A percentile compares a stretch with the other conserved stretches of the same genome.
Conservation (phyloP, 2,329 filamentous ascomycete genomes). For the Fusarium sublunatum region DNA sequence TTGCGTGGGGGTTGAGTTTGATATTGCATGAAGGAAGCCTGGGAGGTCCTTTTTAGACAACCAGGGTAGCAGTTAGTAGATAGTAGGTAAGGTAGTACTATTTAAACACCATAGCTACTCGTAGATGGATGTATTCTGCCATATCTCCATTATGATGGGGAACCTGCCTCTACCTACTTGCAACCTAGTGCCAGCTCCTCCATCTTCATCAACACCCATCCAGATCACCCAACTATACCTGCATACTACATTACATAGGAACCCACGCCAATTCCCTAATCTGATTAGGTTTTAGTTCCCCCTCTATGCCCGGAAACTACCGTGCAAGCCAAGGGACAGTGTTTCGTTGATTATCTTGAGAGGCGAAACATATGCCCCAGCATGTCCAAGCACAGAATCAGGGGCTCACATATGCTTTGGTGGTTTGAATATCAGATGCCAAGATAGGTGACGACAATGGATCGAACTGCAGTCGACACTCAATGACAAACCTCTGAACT, state of each 20-base stretch:
- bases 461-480: slow-evolving; percentile 1
- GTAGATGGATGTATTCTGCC: slow-evolving; percentile 12
- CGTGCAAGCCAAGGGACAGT: background rate
- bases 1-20: slow-evolving; percentile 21
- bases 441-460: slow-evolving; percentile 20
- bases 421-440: slow-evolving; percentile 21
- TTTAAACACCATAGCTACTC: slow-evolving; percentile 4
- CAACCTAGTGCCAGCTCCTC: slow-evolving; percentile 23
- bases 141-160: slow-evolving; percentile 8
- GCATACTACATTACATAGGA: slow-evolving; percentile 9
- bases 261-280: slow-evolving; percentile 23
- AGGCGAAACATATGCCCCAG: slow-evolving; percentile 2
- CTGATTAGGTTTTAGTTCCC: slow-evolving; percentile 15
- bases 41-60: background rate
- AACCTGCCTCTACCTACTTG: slow-evolving; percentile 19
- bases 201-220: slow-evolving; percentile 20
- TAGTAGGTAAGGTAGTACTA: background rate
- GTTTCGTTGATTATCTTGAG: background rate
- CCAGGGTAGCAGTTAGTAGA: background rate
- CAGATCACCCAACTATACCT: slow-evolving; percentile 10
- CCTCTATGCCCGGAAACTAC: background rate
- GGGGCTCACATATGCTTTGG: slow-evolving; percentile 23
- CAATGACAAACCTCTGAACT: background rate
- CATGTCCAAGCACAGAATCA: background rate
- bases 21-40: slow-evolving; percentile 12